Percentiles rank a stretch among this genome's conserved stretches.
Conservation (phyloP, 2,329 filamentous ascomycete genomes). For the Talaromyces sp. region DNA sequence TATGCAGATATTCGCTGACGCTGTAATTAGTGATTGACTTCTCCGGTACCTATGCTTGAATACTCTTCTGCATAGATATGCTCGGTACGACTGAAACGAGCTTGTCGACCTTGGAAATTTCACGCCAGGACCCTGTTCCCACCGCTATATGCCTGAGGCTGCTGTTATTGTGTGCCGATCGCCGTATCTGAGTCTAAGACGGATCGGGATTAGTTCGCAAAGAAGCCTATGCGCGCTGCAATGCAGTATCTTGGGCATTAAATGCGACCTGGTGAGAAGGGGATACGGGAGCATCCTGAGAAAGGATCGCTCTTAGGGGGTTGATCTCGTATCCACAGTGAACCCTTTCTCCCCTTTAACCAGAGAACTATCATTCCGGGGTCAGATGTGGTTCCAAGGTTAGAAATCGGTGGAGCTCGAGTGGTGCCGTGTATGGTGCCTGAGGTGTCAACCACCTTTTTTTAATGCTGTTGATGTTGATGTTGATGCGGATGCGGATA, state of each 20-base stretch:
- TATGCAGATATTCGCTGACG: no score
- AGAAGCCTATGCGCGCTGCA: not conserved
- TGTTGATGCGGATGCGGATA: no score
- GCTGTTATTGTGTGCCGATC: constrained; percentile 1
- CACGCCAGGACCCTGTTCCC: no score
- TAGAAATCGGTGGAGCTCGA: not conserved
- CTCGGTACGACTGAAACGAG: no score
- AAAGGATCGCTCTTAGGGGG: not conserved
- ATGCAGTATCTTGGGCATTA: not conserved
- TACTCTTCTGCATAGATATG: no score
- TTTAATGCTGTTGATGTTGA: not conserved
- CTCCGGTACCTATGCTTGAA: no score
- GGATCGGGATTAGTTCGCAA: constrained; percentile 6
- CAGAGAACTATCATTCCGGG: not conserved
- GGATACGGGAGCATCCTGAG: no score
- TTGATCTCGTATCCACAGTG: not conserved
- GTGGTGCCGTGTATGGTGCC: not conserved
- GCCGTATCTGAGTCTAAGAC: constrained; percentile 4
- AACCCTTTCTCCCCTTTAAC: not conserved
- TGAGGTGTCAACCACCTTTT: not conserved
- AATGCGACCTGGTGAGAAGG: not conserved
- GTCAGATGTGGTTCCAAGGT: constrained; percentile 1
- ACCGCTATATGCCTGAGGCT: no score
- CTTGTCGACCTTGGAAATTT: no score
- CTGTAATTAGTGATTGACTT: no score